A percentile compares a stretch with the other conserved stretches of the same genome.
phyloP scores from a whole-genome alignment of 441 rosid species.

The Dalechampia spathulata region DNA sequence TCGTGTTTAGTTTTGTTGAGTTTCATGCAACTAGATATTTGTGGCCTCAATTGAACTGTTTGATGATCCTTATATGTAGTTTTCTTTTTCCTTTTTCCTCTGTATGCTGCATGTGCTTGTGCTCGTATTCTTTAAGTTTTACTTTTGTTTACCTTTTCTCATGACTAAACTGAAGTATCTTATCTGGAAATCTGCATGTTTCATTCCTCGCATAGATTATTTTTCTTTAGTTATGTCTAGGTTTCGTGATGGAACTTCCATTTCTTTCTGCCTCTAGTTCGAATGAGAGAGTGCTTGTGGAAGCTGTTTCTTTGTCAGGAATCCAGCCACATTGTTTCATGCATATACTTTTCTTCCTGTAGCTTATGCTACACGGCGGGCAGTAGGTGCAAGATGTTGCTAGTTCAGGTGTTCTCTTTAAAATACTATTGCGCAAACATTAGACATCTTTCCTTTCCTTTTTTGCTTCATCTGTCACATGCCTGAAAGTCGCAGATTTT shows the following conservation, averaged over 20 bases:
- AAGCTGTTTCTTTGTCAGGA: constrained; percentile 35
- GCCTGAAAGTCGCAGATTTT: no score
- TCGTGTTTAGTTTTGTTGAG: no score
- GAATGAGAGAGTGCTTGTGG: constrained; percentile 8
- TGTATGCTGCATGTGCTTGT: neutral
- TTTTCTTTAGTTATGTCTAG: neutral
- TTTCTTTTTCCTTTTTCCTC: neutral
- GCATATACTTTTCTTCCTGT: constrained; percentile 99
- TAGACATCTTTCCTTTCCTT: constrained; percentile 31
- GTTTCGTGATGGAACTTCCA: constrained; percentile 1
- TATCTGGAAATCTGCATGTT: neutral
- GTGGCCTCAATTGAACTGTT: constrained; percentile 1
- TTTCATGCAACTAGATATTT: neutral
- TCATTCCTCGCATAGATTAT: neutral
- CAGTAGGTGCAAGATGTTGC: constrained; percentile 93
- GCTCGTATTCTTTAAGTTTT: neutral
- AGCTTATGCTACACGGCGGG: constrained; percentile 78
- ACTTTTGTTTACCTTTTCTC: neutral
- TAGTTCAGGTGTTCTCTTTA: constrained; percentile 88
- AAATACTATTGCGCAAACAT: constrained; percentile 86
- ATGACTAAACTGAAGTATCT: neutral
- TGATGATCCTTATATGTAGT: neutral
- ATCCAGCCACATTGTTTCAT: constrained; percentile 92
- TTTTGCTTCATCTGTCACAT: neutral
- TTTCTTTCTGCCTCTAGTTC: neutral